Conservation (phyloP, 1,284 basidiomycete species). For the Puccinia triticina region DNA sequence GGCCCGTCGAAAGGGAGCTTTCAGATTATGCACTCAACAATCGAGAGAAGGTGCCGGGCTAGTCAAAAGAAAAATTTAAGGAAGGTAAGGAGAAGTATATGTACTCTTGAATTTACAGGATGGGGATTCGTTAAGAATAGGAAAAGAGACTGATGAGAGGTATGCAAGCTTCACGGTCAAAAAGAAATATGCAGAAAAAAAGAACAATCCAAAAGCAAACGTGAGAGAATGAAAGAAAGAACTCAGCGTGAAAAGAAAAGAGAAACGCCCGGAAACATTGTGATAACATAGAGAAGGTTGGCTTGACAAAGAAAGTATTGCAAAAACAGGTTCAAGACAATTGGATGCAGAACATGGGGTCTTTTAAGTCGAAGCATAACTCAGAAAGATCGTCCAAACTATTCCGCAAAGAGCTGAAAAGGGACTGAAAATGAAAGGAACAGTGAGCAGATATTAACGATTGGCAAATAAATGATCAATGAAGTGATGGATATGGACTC, state of each 20-base stretch:
- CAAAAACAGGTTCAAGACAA: slow-evolving; percentile 6
- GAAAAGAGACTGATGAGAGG: background rate
- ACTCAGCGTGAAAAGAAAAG: background rate
- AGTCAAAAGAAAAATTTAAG: background rate
- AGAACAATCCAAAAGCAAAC: background rate
- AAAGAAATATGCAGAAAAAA: background rate
- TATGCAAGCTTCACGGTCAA: background rate
- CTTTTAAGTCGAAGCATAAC: slow-evolving; percentile 40
- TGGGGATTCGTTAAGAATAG: background rate
- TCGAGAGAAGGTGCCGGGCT: background rate
- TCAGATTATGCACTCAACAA: background rate
- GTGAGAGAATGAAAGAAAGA: background rate
- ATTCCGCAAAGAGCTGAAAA: slow-evolving; percentile 42
- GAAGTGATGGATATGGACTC: background rate
- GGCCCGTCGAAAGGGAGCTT: background rate
- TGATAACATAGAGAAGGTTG: background rate
- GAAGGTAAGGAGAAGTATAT: background rate
- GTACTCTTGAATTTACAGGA: background rate
- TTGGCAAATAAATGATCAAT: background rate
- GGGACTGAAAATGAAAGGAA: slow-evolving; percentile 17
- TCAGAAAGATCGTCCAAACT: slow-evolving; percentile 43
- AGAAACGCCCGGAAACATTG: background rate
- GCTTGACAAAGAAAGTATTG: background rate
- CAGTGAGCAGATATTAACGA: background rate
- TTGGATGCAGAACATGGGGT: background rate